A percentile compares a stretch with the other conserved stretches of the same genome.
Evolutionary conservation across 169 alveolate genomes (phyloP).

Genomic region (Cryptosporidium viatorum): DNA sequence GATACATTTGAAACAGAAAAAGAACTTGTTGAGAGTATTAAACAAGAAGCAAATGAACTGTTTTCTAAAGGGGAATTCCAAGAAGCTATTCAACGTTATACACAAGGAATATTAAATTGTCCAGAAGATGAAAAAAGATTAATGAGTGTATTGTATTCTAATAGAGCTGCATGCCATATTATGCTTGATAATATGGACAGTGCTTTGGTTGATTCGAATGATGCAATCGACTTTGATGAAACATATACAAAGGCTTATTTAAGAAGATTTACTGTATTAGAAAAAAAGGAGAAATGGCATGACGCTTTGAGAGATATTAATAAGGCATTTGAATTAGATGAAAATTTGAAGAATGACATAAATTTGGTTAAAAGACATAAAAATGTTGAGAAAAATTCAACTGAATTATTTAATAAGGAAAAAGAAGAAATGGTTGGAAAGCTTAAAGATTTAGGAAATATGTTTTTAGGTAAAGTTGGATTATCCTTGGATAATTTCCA

Average conservation of each 20-base stretch:
- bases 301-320: constrained; percentile 88
- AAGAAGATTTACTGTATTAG: constrained; percentile 87
- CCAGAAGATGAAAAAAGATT: constrained; percentile 78
- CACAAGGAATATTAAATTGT: constrained; percentile 56
- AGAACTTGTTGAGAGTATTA: constrained; percentile 57
- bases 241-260: constrained; percentile 83
- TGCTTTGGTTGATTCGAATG: constrained; percentile 85
- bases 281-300: constrained; percentile 86
- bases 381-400: constrained; percentile 79
- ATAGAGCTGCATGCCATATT: constrained; percentile 89
- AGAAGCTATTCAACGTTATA: constrained; percentile 47
- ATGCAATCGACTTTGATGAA: constrained; percentile 81
- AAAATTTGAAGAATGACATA: constrained; percentile 38
- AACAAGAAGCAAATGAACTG: constrained; percentile 52
- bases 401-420: constrained; percentile 87
- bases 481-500: constrained; percentile 93
- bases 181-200: constrained; percentile 81
- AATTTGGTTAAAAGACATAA: constrained; percentile 31
- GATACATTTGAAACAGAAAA: constrained; percentile 41
- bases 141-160: constrained; percentile 80
- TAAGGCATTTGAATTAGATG: constrained; percentile 87
- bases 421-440: constrained; percentile 94
- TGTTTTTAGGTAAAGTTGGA: constrained; percentile 93
- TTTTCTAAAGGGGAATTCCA: constrained; percentile 49
- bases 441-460: constrained; percentile 93